Conservation (phyloP, 805 yeast genomes). For the Teunomyces tritomae region DNA sequence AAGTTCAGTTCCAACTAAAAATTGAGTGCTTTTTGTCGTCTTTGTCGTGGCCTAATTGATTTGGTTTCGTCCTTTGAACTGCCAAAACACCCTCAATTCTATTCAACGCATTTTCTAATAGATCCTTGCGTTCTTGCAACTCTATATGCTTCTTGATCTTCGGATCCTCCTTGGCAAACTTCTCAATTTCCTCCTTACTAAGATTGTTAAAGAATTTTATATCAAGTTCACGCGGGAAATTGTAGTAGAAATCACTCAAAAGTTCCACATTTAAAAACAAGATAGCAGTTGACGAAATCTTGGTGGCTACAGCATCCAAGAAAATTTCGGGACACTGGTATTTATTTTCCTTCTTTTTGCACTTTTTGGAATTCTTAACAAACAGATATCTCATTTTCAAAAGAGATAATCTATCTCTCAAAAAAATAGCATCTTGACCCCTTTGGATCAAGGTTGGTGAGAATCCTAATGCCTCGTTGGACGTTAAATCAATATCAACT, state of each 20-base stretch:
- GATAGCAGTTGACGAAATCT: slow-evolving; percentile 89
- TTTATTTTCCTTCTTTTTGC: slow-evolving; percentile 76
- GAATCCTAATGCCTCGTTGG: slow-evolving; percentile 80
- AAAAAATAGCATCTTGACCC: slow-evolving; percentile 82
- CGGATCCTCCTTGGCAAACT: slow-evolving; percentile 93
- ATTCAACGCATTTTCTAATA: slow-evolving; percentile 75
- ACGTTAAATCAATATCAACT: slow-evolving; percentile 35
- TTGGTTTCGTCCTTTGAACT: slow-evolving; percentile 42
- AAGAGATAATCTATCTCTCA: slow-evolving; percentile 69
- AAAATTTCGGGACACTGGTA: slow-evolving; percentile 94
- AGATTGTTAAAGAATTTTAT: slow-evolving; percentile 61
- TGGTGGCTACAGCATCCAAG: slow-evolving; percentile 87
- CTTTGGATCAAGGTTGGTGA: slow-evolving; percentile 68
- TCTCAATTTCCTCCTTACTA: slow-evolving; percentile 74
- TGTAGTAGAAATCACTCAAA: slow-evolving; percentile 90
- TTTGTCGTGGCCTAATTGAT: slow-evolving; percentile 9
- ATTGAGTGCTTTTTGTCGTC: slow-evolving; percentile 10
- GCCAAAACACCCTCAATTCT: slow-evolving; percentile 86
- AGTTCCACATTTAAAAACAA: slow-evolving; percentile 90
- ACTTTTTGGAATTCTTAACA: slow-evolving; percentile 69
- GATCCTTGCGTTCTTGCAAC: slow-evolving; percentile 87
- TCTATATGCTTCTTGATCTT: slow-evolving; percentile 87
- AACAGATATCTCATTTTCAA: slow-evolving; percentile 69
- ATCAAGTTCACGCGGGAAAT: slow-evolving; percentile 93
- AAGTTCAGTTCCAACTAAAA: slow-evolving; percentile 7